These are phyloP conservation scores for Niebla homalea DNA, from an alignment of 495 filamentous ascomycete genomes.

Conservation along the genomic window DNA sequence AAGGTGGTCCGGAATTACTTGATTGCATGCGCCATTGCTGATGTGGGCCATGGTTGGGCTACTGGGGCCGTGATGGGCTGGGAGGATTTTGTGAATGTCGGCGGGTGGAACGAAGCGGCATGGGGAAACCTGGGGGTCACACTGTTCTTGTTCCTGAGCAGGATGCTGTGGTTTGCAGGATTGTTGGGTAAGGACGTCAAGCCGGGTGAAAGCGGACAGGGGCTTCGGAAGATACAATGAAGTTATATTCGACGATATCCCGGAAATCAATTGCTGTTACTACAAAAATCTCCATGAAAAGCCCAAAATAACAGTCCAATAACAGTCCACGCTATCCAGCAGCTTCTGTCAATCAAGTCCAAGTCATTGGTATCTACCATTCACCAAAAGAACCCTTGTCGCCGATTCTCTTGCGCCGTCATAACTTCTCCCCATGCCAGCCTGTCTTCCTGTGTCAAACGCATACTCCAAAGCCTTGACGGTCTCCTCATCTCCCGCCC, in stretches of 20 bases:
- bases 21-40: conserved; percentile 48
- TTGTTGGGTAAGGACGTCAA: conserved; percentile 35
- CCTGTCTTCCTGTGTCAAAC: background rate
- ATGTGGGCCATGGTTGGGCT: conserved; percentile 56
- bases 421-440: background rate
- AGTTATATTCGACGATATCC: too few relatives aligned
- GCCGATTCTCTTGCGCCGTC: too few relatives aligned
- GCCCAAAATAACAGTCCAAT: too few relatives aligned
- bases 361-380: too few relatives aligned
- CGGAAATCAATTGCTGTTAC: too few relatives aligned
- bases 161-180: conserved; percentile 43
- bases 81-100: conserved; percentile 37
- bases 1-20: conserved; percentile 57
- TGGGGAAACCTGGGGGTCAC: conserved; percentile 65
- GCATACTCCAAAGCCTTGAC: background rate
- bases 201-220: conserved; percentile 16
- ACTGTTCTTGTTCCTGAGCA: conserved; percentile 37
- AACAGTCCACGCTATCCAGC: too few relatives aligned
- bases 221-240: conserved; percentile 2
- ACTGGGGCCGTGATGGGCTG: conserved; percentile 46
- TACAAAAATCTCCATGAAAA: too few relatives aligned
- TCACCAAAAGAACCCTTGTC: too few relatives aligned
- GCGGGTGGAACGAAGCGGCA: conserved; percentile 52
- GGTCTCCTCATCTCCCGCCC: background rate
- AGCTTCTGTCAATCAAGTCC: too few relatives aligned